These are phyloP conservation scores for Fennellomyces sp. DNA, from an alignment of 371 early-diverging fungal species.

Conservation along the genomic window DNA sequence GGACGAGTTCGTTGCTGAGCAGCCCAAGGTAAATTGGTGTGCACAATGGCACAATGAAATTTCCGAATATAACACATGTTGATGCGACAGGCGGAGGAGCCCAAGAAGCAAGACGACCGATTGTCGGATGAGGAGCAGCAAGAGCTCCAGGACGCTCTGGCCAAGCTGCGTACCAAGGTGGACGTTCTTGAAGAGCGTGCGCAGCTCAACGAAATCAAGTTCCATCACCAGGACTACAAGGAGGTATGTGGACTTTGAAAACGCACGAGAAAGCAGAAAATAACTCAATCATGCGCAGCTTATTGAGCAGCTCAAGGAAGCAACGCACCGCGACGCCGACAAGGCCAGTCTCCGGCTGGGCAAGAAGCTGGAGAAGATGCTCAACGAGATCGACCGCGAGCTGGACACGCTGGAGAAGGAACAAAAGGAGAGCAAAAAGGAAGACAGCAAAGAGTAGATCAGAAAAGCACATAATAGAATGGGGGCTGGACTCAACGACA, in stretches of 20 bases:
- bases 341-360: slow-evolving; percentile 61
- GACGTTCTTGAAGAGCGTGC: slow-evolving; percentile 70
- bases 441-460: neutral
- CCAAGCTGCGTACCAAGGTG: slow-evolving; percentile 64
- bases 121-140: slow-evolving; percentile 66
- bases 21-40: neutral
- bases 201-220: slow-evolving; percentile 66
- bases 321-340: slow-evolving; percentile 57
- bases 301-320: slow-evolving; percentile 63
- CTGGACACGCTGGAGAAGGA: slow-evolving; percentile 56
- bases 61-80: too few species aligned
- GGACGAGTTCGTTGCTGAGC: slow-evolving; percentile 31
- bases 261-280: neutral
- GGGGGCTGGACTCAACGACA: too few species aligned
- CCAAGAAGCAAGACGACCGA: slow-evolving; percentile 38
- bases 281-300: slow-evolving; percentile 23
- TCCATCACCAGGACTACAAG: slow-evolving; percentile 68
- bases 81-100: slow-evolving; percentile 15
- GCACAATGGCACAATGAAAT: neutral
- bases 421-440: slow-evolving; percentile 12
- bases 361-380: slow-evolving; percentile 67
- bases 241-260: slow-evolving; percentile 45
- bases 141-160: slow-evolving; percentile 66
- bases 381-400: slow-evolving; percentile 73
- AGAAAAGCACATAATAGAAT: too few species aligned